Conservation (phyloP, 2,329 filamentous ascomycete species). For the Metarhizium guizhouense region DNA sequence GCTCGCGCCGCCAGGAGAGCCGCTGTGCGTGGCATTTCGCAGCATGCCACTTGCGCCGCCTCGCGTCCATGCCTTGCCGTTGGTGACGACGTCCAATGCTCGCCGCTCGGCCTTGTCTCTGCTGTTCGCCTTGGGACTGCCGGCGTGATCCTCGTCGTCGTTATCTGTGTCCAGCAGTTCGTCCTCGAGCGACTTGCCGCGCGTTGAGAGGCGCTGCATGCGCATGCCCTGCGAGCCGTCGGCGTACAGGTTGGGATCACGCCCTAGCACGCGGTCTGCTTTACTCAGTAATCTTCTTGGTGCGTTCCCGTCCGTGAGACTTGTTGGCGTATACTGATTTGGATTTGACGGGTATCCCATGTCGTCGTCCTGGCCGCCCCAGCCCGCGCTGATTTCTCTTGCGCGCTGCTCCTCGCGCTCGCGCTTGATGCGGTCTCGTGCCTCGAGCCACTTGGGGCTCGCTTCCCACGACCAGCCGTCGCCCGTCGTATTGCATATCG, state of each 20-base stretch:
- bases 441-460: conserved; percentile 67
- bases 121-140: neutral
- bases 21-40: conserved; percentile 22
- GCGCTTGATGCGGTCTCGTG: conserved; percentile 51
- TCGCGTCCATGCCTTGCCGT: conserved; percentile 26
- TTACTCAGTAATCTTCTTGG: conserved; percentile 39
- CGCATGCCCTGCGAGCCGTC: conserved; percentile 36
- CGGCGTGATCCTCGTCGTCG: conserved; percentile 20
- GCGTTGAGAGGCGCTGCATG: conserved; percentile 37
- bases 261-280: conserved; percentile 48
- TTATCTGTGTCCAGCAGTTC: conserved; percentile 32
- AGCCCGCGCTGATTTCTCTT: conserved; percentile 58
- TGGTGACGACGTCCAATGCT: neutral
- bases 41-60: conserved; percentile 35
- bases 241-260: conserved; percentile 46
- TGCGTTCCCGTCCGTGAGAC: conserved; percentile 5
- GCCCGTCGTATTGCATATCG: conserved; percentile 75
- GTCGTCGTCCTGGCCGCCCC: conserved; percentile 37
- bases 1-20: neutral
- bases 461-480: conserved; percentile 95
- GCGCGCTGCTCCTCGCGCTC: conserved; percentile 52
- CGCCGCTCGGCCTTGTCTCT: neutral
- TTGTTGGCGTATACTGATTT: too few relatives aligned
- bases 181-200: conserved; percentile 34
- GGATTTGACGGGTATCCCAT: neutral